Evolutionary conservation across 176 grass and related monocot species (phyloP), one percentile per base, ranked within the genome.

Genomic region (Eragrostis curvula): DNA sequence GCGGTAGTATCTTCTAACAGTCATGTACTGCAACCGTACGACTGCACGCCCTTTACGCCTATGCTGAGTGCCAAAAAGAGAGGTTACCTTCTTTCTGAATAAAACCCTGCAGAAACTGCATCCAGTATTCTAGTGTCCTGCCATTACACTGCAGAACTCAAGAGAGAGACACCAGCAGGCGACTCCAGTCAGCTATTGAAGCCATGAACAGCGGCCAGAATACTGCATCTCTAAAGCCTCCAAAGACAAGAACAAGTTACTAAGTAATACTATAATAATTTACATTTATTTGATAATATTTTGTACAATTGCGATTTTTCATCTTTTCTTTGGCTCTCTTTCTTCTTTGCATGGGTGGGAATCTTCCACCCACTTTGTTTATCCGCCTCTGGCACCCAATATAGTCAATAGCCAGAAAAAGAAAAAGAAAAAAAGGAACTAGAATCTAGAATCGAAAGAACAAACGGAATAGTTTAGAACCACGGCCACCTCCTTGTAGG

Each of bases 361-460:
- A 79, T 79, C n/a, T 55, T 55, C 55, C 68, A 79, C 72, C 68
- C 75, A 79, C 39, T 62, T 43, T 63, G 25, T 47, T 53, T 7
- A 17, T 57, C 39, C 29, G n/a, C 23, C 32, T 11, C 52, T n/a
- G 21, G 52, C 21, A 23, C 55, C 55, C 55, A 77, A 69, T 60
- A 71, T 62, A 62, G 44, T 53, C 5, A 65, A 65, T 13, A n/a
- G 47, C 32, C 16, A 21, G 17, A 18, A 23, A 57, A 57, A 57
- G 8, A 57, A 57, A 52, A 49, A 14, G 4, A 49, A 0, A 59
- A 25, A 24, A 29, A 60, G 61, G 53, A 68, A 74, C 23, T 21
- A 75, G 44, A 32, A 67, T 32, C 73, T 40, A 77, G 58, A 77
- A 69, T 47, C 18, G 18, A 66, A 78, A 77, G 73, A 84, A 84